Base-by-base conservation (phyloP, 805 yeast genomes). In the Saturnispora bothae region DNA sequence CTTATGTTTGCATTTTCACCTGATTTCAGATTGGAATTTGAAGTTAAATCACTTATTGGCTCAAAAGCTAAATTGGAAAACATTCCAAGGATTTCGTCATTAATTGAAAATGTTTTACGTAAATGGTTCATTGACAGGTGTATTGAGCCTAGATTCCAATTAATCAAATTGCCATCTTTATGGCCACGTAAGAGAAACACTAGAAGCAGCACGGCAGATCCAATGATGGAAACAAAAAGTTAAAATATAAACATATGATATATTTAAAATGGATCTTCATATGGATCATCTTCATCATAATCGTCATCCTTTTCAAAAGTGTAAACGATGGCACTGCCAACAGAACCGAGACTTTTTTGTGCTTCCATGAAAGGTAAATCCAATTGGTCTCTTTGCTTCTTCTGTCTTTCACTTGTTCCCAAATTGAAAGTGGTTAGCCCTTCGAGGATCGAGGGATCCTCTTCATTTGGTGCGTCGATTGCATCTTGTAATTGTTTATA, bases 271-370 rank as follows among this genome's bases (percentile, higher is more conserved):
- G 97, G 97, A 53, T 89, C 97, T 55, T 89, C 98, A 52, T 78
- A 89, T 0, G 97, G 96, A 59, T 89, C 98, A 50, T 92, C 97
- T 56, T 89, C 98, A 53, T 89, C 98, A 53, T 88, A 89, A 57
- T 89, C 98, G 56, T 89, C 98, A 57, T 89, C 97, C 53, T 88
- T 84, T 51, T 92, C 97, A 54, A 78, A 92, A 53, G 92, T 92
- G 53, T 89, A 89, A 4, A 89, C 94, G 48, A 92, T 88, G 1
- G 98, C 96, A 15, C 97, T 96, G 38, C 95, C 95, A 35, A 73
- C 63, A 25, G 75, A 71, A 16, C 80, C 83, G 22, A 68, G 58
- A 14, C 65, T 63, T 41, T 72, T 66, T 52, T 89, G 97, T 0
- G 97, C 97, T 46, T 81, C 83, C 64, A 89, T 63, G 56, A 67